Base-by-base conservation (phyloP, 331 rosid species). In the Cydonia oblonga region DNA sequence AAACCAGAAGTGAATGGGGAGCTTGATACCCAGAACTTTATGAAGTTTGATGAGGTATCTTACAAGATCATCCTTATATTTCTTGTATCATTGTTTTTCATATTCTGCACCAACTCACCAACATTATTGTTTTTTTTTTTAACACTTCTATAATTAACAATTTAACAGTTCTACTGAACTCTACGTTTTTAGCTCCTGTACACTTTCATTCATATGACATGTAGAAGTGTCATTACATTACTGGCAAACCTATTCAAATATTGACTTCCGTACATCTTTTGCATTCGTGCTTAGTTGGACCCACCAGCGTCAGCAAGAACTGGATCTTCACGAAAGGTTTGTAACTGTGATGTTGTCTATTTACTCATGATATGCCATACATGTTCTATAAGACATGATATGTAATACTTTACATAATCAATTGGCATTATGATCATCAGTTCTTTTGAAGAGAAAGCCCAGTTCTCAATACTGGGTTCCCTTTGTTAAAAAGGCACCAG, bases 1-100 rank as follows among this genome's bases (percentile, higher is more conserved):
- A 91, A 88, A 68, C 99, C 99, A 80, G 91, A 89, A 84, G 93
- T 95, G 72, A 95, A 89, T 18, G 96, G 93, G 70, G 99, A 95
- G 86, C 90, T 95, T 77, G 99, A 95, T 80, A 95, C 99, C 83
- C 99, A 91, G 80, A 95, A 95, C 89, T 95, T 95, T 79, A 95
- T 95, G 97, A 95, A 91, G 84, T 95, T 95, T 88, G 97, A 95
- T 77, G 99, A 95, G 87, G 99, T 95, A 85, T 71, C 20, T 16
- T 76, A 66, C 66, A 62, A 72, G 72, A 66, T 68, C 64, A 58
- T 70, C 75, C 75, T 54, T 74, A 11, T 23, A 59, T 58, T 75
- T 40, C 69, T 78, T 49, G 35, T 56, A 60, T 25, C 7, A 14
- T 62, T 26, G 49, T 38, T 38, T 38, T 16, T 66, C 49, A 51